Conservation (phyloP, 2,329 filamentous ascomycete species). For the Hirsutella minnesotensis region DNA sequence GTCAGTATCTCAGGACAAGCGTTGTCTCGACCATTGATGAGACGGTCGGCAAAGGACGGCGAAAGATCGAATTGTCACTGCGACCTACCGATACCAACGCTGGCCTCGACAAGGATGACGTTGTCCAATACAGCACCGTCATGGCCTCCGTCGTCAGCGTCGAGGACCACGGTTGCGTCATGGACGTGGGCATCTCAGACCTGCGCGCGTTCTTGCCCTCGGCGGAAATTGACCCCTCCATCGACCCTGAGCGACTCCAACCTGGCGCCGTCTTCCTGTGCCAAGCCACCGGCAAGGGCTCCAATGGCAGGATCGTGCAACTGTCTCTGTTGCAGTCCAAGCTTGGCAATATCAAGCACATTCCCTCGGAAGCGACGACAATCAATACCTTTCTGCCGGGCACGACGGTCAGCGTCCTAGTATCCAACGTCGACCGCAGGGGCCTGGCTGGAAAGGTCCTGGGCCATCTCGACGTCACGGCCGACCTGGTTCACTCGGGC, state of each 20-base stretch:
- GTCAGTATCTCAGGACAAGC: slow-evolving; percentile 79
- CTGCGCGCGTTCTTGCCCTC: slow-evolving; percentile 76
- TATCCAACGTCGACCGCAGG: slow-evolving; percentile 61
- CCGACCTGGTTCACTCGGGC: slow-evolving; percentile 82
- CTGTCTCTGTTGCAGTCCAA: slow-evolving; percentile 64
- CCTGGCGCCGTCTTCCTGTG: slow-evolving; percentile 80
- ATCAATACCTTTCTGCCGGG: slow-evolving; percentile 87
- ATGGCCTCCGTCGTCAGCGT: slow-evolving; percentile 84
- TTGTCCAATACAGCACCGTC: slow-evolving; percentile 64
- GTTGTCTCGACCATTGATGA: slow-evolving; percentile 70
- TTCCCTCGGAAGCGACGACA: slow-evolving; percentile 65
- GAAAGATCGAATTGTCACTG: slow-evolving; percentile 77
- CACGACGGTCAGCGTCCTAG: slow-evolving; percentile 73
- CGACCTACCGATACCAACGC: slow-evolving; percentile 69
- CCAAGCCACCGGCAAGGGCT: slow-evolving; percentile 60
- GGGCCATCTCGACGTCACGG: slow-evolving; percentile 81
- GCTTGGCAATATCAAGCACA: slow-evolving; percentile 53
- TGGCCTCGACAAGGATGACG: slow-evolving; percentile 57
- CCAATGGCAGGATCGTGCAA: slow-evolving; percentile 76
- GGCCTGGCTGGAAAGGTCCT: slow-evolving; percentile 87
- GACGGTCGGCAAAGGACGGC: slow-evolving; percentile 53
- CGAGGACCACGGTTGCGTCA: slow-evolving; percentile 91
- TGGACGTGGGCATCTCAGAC: slow-evolving; percentile 72
- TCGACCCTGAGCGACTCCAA: slow-evolving; percentile 57
- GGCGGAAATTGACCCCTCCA: slow-evolving; percentile 60